phyloP scores from a whole-genome alignment of 352 stramenopile species.

The Phytophthora tentaculata region DNA sequence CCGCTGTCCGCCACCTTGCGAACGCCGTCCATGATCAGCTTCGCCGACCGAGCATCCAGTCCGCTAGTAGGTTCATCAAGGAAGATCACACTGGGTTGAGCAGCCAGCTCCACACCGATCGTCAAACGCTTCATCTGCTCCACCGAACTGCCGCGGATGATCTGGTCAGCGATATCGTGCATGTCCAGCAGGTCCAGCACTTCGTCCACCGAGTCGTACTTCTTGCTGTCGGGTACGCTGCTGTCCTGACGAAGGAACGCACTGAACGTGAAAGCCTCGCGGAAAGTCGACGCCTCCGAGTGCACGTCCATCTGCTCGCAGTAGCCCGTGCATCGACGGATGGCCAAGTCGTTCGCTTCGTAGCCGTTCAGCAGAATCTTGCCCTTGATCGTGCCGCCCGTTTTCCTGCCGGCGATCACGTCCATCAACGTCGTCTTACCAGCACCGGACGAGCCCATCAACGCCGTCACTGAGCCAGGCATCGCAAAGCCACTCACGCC shows the following conservation, averaged over 20 bases:
- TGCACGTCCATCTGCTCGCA: slow-evolving; percentile 90
- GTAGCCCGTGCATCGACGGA: slow-evolving; percentile 59
- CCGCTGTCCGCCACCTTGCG: slow-evolving; percentile 76
- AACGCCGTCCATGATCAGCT: slow-evolving; percentile 79
- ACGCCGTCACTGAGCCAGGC: slow-evolving; percentile 77
- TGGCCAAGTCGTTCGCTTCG: slow-evolving; percentile 48
- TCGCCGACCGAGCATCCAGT: slow-evolving; percentile 71
- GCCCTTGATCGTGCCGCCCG: slow-evolving; percentile 67
- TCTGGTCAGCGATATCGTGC: slow-evolving; percentile 45
- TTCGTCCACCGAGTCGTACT: slow-evolving; percentile 43
- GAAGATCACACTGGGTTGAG: slow-evolving; percentile 80
- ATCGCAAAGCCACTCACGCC: slow-evolving; percentile 48
- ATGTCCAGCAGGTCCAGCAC: slow-evolving; percentile 42
- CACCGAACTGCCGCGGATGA: slow-evolving; percentile 39
- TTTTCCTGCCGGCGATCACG: slow-evolving; percentile 86
- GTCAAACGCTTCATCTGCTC: slow-evolving; percentile 56
- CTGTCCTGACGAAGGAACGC: slow-evolving; percentile 70
- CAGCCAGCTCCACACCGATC: slow-evolving; percentile 75
- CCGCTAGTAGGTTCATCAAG: slow-evolving; percentile 74
- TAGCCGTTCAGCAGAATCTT: slow-evolving; percentile 60
- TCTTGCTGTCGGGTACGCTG: slow-evolving; percentile 31
- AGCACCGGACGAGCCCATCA: slow-evolving; percentile 85
- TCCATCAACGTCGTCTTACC: slow-evolving; percentile 92
- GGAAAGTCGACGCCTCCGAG: slow-evolving; percentile 84
- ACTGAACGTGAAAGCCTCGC: slow-evolving; percentile 89